These are phyloP conservation scores for Termitomyces bulborhizus DNA, from an alignment of 768 basidiomycete species.

Conservation along the genomic window DNA sequence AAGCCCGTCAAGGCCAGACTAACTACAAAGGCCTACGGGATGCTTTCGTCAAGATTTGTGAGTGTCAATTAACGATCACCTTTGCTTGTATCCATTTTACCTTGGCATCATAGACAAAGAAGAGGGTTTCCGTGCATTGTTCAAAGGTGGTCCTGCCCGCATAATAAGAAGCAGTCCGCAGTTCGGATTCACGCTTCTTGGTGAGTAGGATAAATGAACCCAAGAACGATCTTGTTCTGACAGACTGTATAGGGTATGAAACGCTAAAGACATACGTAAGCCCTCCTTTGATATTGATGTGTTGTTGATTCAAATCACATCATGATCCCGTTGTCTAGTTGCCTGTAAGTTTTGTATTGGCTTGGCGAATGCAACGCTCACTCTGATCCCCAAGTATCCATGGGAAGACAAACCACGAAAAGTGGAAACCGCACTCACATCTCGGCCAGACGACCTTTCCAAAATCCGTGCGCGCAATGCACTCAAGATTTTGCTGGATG, in stretches of 20 bases:
- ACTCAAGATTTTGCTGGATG: constrained; percentile 84
- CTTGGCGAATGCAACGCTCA: constrained; percentile 13
- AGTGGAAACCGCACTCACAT: constrained; percentile 65
- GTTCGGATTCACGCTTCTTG: constrained; percentile 90
- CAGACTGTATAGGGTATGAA: constrained; percentile 31
- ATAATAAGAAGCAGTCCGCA: constrained; percentile 86
- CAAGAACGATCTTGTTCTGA: constrained; percentile 7
- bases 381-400: constrained; percentile 55
- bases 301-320: constrained; percentile 1
- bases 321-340: constrained; percentile 27
- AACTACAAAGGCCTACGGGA: constrained; percentile 87
- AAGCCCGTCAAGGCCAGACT: constrained; percentile 86
- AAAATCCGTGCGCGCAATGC: constrained; percentile 91
- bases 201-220: constrained; percentile 16
- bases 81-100: background rate
- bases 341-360: constrained; percentile 33
- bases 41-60: constrained; percentile 87
- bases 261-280: constrained; percentile 40
- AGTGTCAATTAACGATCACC: constrained; percentile 17
- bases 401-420: constrained; percentile 64
- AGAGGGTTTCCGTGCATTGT: constrained; percentile 85
- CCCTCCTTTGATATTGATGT: constrained; percentile 8
- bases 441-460: constrained; percentile 76
- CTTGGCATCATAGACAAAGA: constrained; percentile 56
- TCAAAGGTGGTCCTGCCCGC: constrained; percentile 89